These are phyloP conservation scores for Hymenoscyphus salicellus DNA, from an alignment of 2,329 filamentous ascomycete species.

Conservation along the genomic window DNA sequence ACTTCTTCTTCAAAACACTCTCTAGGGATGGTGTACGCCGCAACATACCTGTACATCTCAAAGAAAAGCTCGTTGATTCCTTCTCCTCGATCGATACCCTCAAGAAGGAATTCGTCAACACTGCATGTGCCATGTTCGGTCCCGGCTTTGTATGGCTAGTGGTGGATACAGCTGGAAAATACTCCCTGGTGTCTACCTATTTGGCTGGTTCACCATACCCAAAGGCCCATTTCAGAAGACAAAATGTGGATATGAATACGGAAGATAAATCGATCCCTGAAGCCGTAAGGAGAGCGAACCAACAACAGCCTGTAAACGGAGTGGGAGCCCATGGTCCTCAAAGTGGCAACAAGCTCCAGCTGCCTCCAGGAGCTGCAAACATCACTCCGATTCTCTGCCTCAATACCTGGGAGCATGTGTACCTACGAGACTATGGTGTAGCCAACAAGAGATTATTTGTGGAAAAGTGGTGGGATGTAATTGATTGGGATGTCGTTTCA, in stretches of 20 bases:
- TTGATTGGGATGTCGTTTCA: conserved; percentile 79
- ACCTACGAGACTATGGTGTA: conserved; percentile 75
- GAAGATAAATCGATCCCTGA: conserved; percentile 40
- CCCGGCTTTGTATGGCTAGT: conserved; percentile 97
- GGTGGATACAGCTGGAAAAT: conserved; percentile 43
- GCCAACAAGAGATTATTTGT: conserved; percentile 74
- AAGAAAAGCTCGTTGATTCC: conserved; percentile 58
- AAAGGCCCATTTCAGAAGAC: conserved; percentile 72
- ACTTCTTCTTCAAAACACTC: conserved; percentile 71
- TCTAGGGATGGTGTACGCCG: conserved; percentile 39
- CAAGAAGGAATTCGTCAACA: conserved; percentile 73
- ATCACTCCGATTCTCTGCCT: conserved; percentile 80
- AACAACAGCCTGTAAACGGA: conserved; percentile 34
- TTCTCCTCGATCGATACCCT: conserved; percentile 85
- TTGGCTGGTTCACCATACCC: conserved; percentile 86
- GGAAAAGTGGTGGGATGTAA: conserved; percentile 78
- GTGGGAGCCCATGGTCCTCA: conserved; percentile 33
- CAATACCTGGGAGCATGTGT: conserved; percentile 96
- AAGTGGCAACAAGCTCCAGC: conserved; percentile 34
- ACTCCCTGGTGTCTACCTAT: conserved; percentile 81
- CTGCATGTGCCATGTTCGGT: conserved; percentile 88
- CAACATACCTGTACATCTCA: conserved; percentile 55
- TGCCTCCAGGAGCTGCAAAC: conserved; percentile 64
- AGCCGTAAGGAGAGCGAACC: conserved; percentile 40
- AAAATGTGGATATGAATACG: conserved; percentile 68